Evolutionary conservation across 441 rosid species (phyloP).

Genomic region (Jatropha multifida): DNA sequence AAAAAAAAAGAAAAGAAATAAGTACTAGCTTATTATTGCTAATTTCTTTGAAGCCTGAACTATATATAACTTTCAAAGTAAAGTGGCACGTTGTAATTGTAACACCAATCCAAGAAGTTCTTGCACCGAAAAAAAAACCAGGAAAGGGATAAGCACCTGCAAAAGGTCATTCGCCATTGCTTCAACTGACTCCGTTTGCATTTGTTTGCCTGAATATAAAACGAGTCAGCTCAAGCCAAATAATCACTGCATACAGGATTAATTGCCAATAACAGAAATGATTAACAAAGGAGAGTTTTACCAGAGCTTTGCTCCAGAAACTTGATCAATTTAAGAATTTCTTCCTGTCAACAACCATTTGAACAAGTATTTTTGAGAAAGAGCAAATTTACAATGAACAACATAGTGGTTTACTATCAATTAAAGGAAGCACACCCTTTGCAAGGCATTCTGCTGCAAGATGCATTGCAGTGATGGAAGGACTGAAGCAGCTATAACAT

Average conservation of each 20-base stretch:
- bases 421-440: slow-evolving; percentile 54
- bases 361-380: slow-evolving; percentile 6
- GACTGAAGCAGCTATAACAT: slow-evolving; percentile 43
- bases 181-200: slow-evolving; percentile 54
- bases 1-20: neutral
- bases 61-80: neutral
- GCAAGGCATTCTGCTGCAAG: slow-evolving; percentile 77
- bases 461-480: slow-evolving; percentile 79
- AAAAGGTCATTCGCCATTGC: slow-evolving; percentile 47
- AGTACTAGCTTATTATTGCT: neutral
- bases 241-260: neutral
- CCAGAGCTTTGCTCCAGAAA: slow-evolving; percentile 77
- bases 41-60: neutral
- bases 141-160: slow-evolving; percentile 46
- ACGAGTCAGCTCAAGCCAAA: slow-evolving; percentile 19
- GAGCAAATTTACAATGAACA: neutral
- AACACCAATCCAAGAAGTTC: neutral
- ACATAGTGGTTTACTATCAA: neutral
- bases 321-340: slow-evolving; percentile 78
- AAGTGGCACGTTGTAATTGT: neutral
- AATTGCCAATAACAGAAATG: neutral
- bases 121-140: neutral
- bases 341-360: slow-evolving; percentile 63
- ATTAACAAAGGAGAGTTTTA: slow-evolving; percentile 32
- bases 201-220: slow-evolving; percentile 55